Evolutionary conservation across 2,329 filamentous ascomycete species (phyloP).

Genomic region (Dactylellina drechsleri): DNA sequence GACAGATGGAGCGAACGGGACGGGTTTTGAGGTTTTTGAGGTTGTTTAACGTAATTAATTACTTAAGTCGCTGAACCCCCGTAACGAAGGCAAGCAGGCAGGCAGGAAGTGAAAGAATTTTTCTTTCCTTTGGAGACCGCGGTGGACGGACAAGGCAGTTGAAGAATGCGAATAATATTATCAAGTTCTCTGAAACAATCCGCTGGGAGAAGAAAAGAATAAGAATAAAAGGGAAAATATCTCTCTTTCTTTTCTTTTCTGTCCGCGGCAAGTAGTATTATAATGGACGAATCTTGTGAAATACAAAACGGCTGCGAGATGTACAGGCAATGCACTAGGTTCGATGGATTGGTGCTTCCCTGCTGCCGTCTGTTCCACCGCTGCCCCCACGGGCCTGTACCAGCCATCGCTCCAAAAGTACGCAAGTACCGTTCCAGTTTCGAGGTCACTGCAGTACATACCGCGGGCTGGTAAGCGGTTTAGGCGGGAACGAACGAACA

Average conservation of each 20-base stretch:
- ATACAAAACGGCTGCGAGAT: conserved; percentile 9
- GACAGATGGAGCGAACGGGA: background rate
- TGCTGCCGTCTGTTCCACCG: too few species aligned
- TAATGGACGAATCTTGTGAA: background rate
- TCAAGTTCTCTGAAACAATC: conserved; percentile 2
- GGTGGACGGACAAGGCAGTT: conserved; percentile 29
- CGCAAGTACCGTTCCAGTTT: too few species aligned
- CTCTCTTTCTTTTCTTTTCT: too few species aligned
- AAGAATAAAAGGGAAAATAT: background rate
- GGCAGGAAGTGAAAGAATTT: conserved; percentile 13
- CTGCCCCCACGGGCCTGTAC: too few species aligned
- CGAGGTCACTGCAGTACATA: too few species aligned
- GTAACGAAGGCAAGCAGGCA: conserved; percentile 4
- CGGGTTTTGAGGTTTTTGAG: conserved; percentile 16
- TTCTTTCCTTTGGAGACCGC: background rate
- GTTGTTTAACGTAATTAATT: background rate
- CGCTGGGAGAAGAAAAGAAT: background rate
- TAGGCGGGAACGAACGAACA: background rate
- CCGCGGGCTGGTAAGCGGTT: too few species aligned
- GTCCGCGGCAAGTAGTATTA: too few species aligned
- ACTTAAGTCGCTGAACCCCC: background rate
- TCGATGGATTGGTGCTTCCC: background rate
- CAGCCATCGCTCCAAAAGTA: too few species aligned
- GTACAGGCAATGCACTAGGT: background rate
- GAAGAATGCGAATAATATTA: conserved; percentile 1